phyloP scores from a whole-genome alignment of 1,284 basidiomycete species.

The Laetiporus sulphureus region DNA sequence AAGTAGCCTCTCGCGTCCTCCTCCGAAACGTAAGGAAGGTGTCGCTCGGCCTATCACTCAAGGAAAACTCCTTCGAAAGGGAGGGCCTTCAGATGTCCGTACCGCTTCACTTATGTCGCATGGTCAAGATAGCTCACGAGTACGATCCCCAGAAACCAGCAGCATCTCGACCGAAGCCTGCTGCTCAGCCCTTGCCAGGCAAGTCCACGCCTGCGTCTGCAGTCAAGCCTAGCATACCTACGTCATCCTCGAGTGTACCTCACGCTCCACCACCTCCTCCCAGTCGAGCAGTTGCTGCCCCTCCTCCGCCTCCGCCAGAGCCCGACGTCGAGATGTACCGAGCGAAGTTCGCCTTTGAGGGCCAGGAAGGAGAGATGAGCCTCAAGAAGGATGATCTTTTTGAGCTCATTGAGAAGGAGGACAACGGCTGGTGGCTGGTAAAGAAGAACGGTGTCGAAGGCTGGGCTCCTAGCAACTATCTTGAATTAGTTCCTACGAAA shows the following conservation, averaged over 20 bases:
- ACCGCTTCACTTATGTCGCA: not conserved
- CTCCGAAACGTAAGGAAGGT: slow-evolving; percentile 84
- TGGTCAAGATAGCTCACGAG: not conserved
- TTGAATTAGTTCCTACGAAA: slow-evolving; percentile 69
- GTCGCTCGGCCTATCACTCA: slow-evolving; percentile 78
- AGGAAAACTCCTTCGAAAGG: slow-evolving; percentile 75
- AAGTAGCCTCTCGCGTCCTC: slow-evolving; percentile 74
- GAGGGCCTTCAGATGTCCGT: slow-evolving; percentile 63
- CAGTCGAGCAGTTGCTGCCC: slow-evolving; percentile 31
- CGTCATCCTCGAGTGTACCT: slow-evolving; percentile 23
- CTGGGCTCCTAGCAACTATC: slow-evolving; percentile 95
- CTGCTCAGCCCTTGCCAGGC: slow-evolving; percentile 52
- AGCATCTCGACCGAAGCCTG: slow-evolving; percentile 51
- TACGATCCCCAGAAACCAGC: slow-evolving; percentile 15
- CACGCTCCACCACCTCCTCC: slow-evolving; percentile 47
- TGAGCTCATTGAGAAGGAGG: slow-evolving; percentile 90
- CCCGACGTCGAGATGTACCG: slow-evolving; percentile 76
- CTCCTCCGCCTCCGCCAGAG: slow-evolving; percentile 45
- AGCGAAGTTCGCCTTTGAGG: slow-evolving; percentile 85
- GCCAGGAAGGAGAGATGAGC: slow-evolving; percentile 88
- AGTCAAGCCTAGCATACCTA: slow-evolving; percentile 20
- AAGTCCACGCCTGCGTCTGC: slow-evolving; percentile 30
- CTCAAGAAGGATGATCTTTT: slow-evolving; percentile 89
- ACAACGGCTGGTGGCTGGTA: slow-evolving; percentile 97
- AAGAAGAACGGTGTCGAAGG: slow-evolving; percentile 83